Conservation (phyloP, 2,329 filamentous ascomycete species). For the Apiospora marii region DNA sequence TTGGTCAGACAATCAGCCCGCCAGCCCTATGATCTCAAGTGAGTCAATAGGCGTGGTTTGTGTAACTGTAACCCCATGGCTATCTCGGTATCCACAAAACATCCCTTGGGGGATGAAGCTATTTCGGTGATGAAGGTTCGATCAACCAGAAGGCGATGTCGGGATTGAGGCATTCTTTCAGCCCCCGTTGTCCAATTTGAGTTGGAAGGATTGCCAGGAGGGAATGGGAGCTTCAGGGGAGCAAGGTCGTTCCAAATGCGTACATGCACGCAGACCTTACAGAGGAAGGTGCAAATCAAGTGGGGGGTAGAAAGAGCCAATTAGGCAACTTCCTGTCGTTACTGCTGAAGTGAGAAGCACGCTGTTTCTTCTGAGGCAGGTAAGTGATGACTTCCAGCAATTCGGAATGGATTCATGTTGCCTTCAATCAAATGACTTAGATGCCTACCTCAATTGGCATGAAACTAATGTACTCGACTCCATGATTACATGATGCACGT, state of each 20-base stretch:
- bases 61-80: neutral
- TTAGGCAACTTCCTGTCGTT: neutral
- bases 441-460: neutral
- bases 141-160: conserved; percentile 7
- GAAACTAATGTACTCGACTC: neutral
- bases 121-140: conserved; percentile 1
- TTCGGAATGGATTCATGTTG: neutral
- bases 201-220: neutral
- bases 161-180: neutral
- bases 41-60: neutral
- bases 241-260: neutral
- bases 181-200: neutral
- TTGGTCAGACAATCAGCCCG: neutral
- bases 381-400: neutral
- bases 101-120: neutral
- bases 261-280: neutral
- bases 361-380: neutral
- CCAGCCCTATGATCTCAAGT: neutral
- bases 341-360: neutral
- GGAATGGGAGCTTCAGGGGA: neutral
- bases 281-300: neutral
- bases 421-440: too few species aligned
- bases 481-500: too few species aligned
- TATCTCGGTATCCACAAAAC: neutral
- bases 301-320: neutral